phyloP scores from a whole-genome alignment of 257 asterid species.

The Solanum bukasovii region DNA sequence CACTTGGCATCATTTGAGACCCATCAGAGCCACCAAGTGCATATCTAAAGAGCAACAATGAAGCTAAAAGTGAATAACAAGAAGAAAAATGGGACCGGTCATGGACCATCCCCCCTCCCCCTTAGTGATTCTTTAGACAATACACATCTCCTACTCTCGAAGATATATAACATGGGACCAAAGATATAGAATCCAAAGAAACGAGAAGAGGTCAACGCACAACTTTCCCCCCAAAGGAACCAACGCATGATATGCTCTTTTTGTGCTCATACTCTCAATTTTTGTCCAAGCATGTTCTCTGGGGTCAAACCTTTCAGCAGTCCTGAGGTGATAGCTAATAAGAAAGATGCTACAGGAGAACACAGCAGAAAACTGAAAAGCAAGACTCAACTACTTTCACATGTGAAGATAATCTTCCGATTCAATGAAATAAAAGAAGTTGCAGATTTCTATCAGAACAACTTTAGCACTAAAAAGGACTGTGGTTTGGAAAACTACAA shows the following conservation, averaged over 20 bases:
- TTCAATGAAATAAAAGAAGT: not conserved
- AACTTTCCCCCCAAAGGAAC: constrained; percentile 52
- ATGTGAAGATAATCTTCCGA: not conserved
- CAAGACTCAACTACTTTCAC: not conserved
- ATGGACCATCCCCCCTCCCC: not conserved
- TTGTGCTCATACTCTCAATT: constrained; percentile 43
- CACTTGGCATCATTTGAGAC: constrained; percentile 23
- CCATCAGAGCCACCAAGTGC: constrained; percentile 74
- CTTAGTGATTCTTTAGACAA: not conserved
- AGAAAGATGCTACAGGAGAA: not conserved
- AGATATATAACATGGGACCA: no score
- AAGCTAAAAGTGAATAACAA: not conserved
- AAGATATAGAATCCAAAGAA: not conserved
- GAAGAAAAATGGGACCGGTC: not conserved
- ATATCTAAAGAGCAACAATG: constrained; percentile 29
- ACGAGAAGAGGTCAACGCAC: constrained; percentile 23
- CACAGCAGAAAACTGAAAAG: not conserved
- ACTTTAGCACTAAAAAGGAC: not conserved
- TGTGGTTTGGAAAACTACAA: not conserved
- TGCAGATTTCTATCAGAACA: not conserved
- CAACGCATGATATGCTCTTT: constrained; percentile 57
- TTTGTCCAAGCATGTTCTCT: constrained; percentile 72
- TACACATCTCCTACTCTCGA: no score
- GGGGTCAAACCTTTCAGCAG: constrained; percentile 87
- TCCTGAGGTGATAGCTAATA: constrained; percentile 19